Conservation (phyloP, 768 basidiomycete species). For the Podaxis sp. region DNA sequence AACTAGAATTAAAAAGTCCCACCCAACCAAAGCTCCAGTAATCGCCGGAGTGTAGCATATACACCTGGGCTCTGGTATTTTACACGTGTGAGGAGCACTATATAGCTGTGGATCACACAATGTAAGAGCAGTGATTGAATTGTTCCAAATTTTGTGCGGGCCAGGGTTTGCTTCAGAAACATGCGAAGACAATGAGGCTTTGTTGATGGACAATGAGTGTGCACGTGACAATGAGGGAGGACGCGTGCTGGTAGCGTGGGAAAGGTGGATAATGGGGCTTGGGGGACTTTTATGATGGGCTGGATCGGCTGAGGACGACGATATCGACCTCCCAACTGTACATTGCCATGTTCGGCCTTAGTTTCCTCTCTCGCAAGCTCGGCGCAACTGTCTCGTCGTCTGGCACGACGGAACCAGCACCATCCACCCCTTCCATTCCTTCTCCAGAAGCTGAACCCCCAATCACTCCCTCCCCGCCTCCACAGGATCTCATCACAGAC, state of each 20-base stretch:
- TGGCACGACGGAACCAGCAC: constrained; percentile 8
- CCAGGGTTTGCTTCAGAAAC: background rate
- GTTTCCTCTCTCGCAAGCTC: constrained; percentile 39
- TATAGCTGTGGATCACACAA: background rate
- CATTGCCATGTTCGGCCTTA: constrained; percentile 21
- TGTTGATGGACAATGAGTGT: background rate
- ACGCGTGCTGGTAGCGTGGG: constrained; percentile 6
- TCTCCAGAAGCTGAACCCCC: constrained; percentile 32
- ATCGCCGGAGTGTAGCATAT: too few species aligned
- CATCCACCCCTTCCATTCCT: constrained; percentile 17
- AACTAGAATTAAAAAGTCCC: too few species aligned
- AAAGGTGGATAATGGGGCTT: constrained; percentile 1
- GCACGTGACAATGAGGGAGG: constrained; percentile 8
- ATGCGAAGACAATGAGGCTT: constrained; percentile 10
- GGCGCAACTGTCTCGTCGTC: constrained; percentile 17
- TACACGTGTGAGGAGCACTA: background rate
- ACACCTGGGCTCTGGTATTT: too few species aligned
- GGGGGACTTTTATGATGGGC: background rate
- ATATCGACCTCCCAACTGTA: background rate
- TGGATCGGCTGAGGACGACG: background rate
- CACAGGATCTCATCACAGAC: constrained; percentile 33
- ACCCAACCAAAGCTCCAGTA: too few species aligned
- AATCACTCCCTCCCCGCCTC: constrained; percentile 35
- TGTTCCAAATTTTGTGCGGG: background rate
- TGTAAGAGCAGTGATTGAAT: background rate